These are phyloP conservation scores for Saccharomycopsis schoenii DNA, from an alignment of 805 yeast species.

Conservation along the genomic window DNA sequence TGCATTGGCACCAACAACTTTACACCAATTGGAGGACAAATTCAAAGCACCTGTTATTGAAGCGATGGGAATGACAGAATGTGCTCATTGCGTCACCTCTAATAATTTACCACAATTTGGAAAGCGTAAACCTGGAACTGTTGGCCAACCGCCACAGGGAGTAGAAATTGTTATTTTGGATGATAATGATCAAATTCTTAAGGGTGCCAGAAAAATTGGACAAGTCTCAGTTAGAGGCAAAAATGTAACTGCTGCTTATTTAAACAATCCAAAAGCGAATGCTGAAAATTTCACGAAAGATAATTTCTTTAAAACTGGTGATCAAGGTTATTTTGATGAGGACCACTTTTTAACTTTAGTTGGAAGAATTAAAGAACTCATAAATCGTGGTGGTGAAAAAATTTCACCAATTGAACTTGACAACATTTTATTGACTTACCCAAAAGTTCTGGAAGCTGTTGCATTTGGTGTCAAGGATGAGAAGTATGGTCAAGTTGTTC, in stretches of 20 bases:
- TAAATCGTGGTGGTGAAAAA: conserved; percentile 72
- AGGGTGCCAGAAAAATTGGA: conserved; percentile 47
- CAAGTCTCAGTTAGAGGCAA: conserved; percentile 62
- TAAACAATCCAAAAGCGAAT: conserved; percentile 64
- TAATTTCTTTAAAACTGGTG: conserved; percentile 71
- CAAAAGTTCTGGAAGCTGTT: conserved; percentile 60
- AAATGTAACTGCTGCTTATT: conserved; percentile 63
- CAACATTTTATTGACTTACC: conserved; percentile 47
- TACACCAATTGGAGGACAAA: conserved; percentile 44
- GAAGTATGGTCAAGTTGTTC: conserved; percentile 61
- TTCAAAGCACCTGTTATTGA: conserved; percentile 63
- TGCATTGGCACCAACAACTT: conserved; percentile 56
- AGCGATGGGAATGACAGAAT: conserved; percentile 77
- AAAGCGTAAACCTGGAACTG: conserved; percentile 58
- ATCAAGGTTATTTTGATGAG: conserved; percentile 53
- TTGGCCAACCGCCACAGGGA: conserved; percentile 60
- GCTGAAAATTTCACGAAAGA: conserved; percentile 48
- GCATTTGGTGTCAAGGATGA: conserved; percentile 58
- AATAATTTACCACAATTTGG: conserved; percentile 54
- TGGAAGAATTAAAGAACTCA: conserved; percentile 65
- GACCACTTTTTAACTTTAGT: conserved; percentile 54
- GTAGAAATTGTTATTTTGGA: conserved; percentile 52
- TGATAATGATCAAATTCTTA: conserved; percentile 32
- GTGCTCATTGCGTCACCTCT: conserved; percentile 73
- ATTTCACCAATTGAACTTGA: conserved; percentile 67